A percentile compares a stretch with the other conserved stretches of the same genome.
Evolutionary conservation across 2,329 filamentous ascomycete genomes (phyloP).

Genomic region (Lasiodiplodia theobromae): DNA sequence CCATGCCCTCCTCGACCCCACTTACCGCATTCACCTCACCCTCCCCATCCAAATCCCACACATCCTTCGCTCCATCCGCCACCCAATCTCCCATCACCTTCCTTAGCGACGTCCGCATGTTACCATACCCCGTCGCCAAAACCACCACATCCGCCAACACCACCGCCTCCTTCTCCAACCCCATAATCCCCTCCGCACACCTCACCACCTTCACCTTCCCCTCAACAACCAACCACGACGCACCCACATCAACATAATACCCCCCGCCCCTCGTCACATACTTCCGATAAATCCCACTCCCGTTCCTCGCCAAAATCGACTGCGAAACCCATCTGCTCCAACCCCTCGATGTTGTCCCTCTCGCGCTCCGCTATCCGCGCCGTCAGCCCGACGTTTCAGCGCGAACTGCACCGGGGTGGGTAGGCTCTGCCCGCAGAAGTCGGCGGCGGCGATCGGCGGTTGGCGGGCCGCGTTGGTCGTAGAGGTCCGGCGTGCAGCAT

Average conservation of each 20-base stretch:
- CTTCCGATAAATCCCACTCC: slow-evolving; percentile 65
- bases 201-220: slow-evolving; percentile 68
- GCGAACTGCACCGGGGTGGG: slow-evolving; percentile 68
- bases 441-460: slow-evolving; percentile 72
- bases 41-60: slow-evolving; percentile 50
- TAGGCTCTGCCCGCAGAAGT: slow-evolving; percentile 65
- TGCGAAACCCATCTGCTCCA: slow-evolving; percentile 66
- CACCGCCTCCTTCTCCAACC: slow-evolving; percentile 56
- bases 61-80: slow-evolving; percentile 62
- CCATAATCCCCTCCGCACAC: slow-evolving; percentile 56
- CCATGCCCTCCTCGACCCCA: background rate
- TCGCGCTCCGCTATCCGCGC: slow-evolving; percentile 42
- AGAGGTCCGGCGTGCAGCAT: slow-evolving; percentile 57
- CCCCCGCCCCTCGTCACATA: slow-evolving; percentile 72
- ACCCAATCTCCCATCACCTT: slow-evolving; percentile 69
- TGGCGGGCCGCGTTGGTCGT: slow-evolving; percentile 59
- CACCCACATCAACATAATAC: slow-evolving; percentile 75
- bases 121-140: slow-evolving; percentile 64
- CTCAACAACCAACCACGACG: slow-evolving; percentile 66
- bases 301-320: slow-evolving; percentile 66
- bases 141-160: slow-evolving; percentile 65
- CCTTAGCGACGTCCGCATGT: slow-evolving; percentile 69
- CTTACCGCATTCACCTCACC: slow-evolving; percentile 39
- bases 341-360: slow-evolving; percentile 50
- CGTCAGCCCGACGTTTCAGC: slow-evolving; percentile 62